Evolutionary conservation across 768 basidiomycete genomes (phyloP).

Genomic region (Suillus subaureus): DNA sequence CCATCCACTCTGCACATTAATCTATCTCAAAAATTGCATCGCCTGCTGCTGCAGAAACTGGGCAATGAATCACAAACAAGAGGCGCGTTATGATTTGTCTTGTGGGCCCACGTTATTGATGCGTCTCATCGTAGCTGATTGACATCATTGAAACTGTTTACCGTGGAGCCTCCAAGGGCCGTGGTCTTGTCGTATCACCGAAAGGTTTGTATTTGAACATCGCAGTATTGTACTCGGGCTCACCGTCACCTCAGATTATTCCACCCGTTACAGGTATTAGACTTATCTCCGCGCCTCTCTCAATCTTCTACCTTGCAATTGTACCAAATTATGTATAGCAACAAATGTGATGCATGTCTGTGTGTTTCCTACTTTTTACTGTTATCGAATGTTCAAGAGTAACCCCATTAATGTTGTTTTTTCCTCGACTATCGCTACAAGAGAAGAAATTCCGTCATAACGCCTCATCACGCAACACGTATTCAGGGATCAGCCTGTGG

Average conservation of each 20-base stretch:
- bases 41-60: constrained; percentile 69
- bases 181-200: constrained; percentile 96
- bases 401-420: background rate
- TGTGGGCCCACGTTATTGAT: background rate
- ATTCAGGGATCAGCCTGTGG: background rate
- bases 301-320: background rate
- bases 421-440: too few species aligned
- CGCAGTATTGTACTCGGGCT: constrained; percentile 11
- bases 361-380: background rate
- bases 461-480: background rate
- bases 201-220: constrained; percentile 62
- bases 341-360: background rate
- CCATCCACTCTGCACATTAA: background rate
- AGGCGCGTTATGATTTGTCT: constrained; percentile 50
- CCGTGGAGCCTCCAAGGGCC: constrained; percentile 95
- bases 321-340: background rate
- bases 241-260: constrained; percentile 58
- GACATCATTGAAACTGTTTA: constrained; percentile 99
- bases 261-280: constrained; percentile 79
- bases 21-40: background rate
- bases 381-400: background rate
- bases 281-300: background rate
- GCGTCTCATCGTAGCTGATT: constrained; percentile 62
- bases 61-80: constrained; percentile 99
- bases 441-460: background rate